Percentiles rank a stretch among this genome's conserved stretches.
Evolutionary conservation across 1,139 yeast genomes (phyloP).

Genomic region (Zygotorulaspora mrakii): DNA sequence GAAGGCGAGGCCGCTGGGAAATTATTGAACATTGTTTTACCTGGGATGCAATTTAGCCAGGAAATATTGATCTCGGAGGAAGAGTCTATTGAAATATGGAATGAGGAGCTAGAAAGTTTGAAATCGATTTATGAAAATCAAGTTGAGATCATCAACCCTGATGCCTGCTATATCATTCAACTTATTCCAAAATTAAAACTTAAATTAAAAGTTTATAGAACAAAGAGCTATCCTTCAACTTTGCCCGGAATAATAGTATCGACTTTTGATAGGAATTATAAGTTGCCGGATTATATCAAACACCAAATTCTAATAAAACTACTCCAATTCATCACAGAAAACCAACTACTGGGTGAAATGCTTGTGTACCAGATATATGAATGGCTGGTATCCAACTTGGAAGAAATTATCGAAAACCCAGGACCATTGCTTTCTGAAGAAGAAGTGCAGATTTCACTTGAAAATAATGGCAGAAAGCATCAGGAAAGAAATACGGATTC

Average conservation of each 20-base stretch:
- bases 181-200: constrained; percentile 35
- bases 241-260: constrained; percentile 61
- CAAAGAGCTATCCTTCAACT: constrained; percentile 53
- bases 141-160: constrained; percentile 21
- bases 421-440: constrained; percentile 52
- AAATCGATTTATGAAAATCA: constrained; percentile 47
- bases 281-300: constrained; percentile 72
- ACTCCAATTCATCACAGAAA: constrained; percentile 41
- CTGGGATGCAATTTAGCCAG: constrained; percentile 13
- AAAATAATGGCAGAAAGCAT: constrained; percentile 1
- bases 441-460: constrained; percentile 18
- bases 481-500: neutral
- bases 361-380: constrained; percentile 63
- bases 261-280: constrained; percentile 45
- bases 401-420: constrained; percentile 60
- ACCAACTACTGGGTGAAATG: constrained; percentile 59
- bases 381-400: constrained; percentile 67
- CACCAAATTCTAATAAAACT: constrained; percentile 55
- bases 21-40: constrained; percentile 42
- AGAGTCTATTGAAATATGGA: constrained; percentile 52
- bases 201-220: constrained; percentile 50
- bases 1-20: constrained; percentile 52
- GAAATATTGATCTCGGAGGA: constrained; percentile 18
- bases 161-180: constrained; percentile 22
- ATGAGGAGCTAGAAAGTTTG: constrained; percentile 72